Percentiles rank a stretch among this genome's conserved stretches.
phyloP scores from a whole-genome alignment of 192 early-diverging fungal species.

The Coemansia furcata region DNA sequence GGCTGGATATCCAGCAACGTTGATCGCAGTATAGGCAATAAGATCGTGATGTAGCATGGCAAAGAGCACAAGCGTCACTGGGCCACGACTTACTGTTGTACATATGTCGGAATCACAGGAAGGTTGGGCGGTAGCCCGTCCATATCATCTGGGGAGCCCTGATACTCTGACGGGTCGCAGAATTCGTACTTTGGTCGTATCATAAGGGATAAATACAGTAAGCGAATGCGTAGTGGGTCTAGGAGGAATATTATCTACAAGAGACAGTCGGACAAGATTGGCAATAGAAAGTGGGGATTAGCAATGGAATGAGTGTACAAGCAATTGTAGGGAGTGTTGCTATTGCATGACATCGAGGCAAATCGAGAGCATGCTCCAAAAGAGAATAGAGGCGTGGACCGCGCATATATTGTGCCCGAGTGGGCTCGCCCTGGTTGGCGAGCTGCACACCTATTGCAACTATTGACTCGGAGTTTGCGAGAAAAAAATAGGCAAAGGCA shows the following conservation, averaged over 20 bases:
- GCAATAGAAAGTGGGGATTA: neutral
- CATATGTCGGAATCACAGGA: slow-evolving; percentile 43
- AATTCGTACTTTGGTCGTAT: slow-evolving; percentile 51
- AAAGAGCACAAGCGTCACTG: neutral
- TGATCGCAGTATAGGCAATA: neutral
- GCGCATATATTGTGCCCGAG: neutral
- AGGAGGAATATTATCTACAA: neutral
- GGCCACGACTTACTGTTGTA: slow-evolving; percentile 42
- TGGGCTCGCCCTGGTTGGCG: neutral
- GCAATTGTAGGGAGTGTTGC: slow-evolving; percentile 4
- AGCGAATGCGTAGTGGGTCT: neutral
- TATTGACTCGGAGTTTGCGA: neutral
- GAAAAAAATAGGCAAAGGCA: neutral
- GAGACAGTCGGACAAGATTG: slow-evolving; percentile 1
- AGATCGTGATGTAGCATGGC: neutral
- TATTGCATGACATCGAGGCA: neutral
- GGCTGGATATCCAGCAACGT: neutral
- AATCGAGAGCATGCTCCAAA: neutral
- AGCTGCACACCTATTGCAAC: neutral
- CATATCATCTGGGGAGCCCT: slow-evolving; percentile 33
- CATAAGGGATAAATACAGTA: slow-evolving; percentile 17
- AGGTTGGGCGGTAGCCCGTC: slow-evolving; percentile 34
- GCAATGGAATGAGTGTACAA: neutral
- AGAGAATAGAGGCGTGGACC: neutral
- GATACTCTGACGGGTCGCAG: slow-evolving; percentile 47